Base-by-base conservation (phyloP, 2,329 filamentous ascomycete species). In the Stenocarpella maydis region DNA sequence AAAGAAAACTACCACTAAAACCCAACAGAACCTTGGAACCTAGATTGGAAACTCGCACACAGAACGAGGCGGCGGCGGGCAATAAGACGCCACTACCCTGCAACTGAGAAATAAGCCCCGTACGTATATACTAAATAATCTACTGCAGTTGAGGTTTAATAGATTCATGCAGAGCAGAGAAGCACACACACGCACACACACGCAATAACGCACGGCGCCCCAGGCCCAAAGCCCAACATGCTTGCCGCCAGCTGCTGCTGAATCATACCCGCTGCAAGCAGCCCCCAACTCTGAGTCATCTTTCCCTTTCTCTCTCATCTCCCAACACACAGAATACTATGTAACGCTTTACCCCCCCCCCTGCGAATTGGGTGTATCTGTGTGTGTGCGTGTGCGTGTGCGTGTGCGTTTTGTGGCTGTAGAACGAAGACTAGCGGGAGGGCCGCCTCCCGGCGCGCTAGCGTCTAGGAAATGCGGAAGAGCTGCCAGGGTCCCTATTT, bases 401-500 rank as follows among this genome's bases (percentile, higher is more conserved):
- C 26, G n/a, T n/a, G 45, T 24, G 45, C 37, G 55, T 60, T 60
- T 60, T 24, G 55, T 60, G 55, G 55, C 55, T 60, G 55, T 39
- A 60, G 55, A 45, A 61, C 55, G 41, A 61, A 61, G 41, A 47
- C 26, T 17, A 34, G 55, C 41, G 55, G 39, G 55, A 61, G 55
- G 26, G 41, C 41, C 41, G 26, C 55, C 34, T 61, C 55, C 41
- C 41, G 55, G 55, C 7, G 41, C 41, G 41, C 41, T 61, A 61
- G 55, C 15, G 55, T 15, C n/a, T 37, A 2, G 31, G 4, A 8
- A 4, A 8, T 8, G 31, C 55, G 55, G 55, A 45, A 8, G 26
- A 61, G 39, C 26, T 61, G 55, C 39, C 41, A 31, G 31, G 4
- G 31, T 8, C 8, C 31, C 31, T 31, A n/a, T n/a, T n/a, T n/a